Base-by-base conservation (phyloP, 352 stramenopile genomes). In the Phytophthora quininea region DNA sequence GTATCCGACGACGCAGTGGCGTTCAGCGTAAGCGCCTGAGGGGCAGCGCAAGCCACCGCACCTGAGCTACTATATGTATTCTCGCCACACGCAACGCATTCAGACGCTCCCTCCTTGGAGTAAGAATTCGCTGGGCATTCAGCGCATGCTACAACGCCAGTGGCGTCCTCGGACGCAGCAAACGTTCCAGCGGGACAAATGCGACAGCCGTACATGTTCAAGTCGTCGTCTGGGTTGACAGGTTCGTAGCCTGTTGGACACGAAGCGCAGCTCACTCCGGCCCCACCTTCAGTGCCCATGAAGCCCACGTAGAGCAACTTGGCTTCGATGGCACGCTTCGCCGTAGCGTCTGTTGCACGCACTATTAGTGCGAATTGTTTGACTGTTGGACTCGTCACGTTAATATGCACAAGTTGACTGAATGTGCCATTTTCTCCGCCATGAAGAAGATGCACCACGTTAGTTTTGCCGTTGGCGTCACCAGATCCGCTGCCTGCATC, bases 351-450 rank as follows among this genome's bases (percentile, higher is more conserved):
- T 1, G 77, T 84, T 15, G 84, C 73, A n/a, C 80, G 84, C 43
- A 93, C 61, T 19, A 91, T 77, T 15, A 93, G 61, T 11, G 65
- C 47, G 49, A 93, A 89, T 43, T 88, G 70, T 49, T 91, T 91
- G 0, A 74, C 61, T 7, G 63, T 66, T 0, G 60, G 50, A 3
- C 45, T 71, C 10, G 83, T 90, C 19, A 89, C 67, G 37, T 89
- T 80, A 35, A 93, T 67, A 4, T 62, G 47, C n/a, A 93, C 72
- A 12, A 82, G 29, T 56, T 91, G 73, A 1, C 29, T 88, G 33
- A 85, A 84, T 9, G 80, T 90, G 12, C 85, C 85, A 53, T 93
- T 93, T 46, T 87, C 80, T 7, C 76, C 68, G 14, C 85, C 85
- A 68, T 92, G 86, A 14, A 74, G 48, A 29, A 93, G 45, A 54